Percentiles rank a stretch among this genome's conserved stretches.
Conservation (phyloP, 768 basidiomycete species). For the Astraeus odoratus region DNA sequence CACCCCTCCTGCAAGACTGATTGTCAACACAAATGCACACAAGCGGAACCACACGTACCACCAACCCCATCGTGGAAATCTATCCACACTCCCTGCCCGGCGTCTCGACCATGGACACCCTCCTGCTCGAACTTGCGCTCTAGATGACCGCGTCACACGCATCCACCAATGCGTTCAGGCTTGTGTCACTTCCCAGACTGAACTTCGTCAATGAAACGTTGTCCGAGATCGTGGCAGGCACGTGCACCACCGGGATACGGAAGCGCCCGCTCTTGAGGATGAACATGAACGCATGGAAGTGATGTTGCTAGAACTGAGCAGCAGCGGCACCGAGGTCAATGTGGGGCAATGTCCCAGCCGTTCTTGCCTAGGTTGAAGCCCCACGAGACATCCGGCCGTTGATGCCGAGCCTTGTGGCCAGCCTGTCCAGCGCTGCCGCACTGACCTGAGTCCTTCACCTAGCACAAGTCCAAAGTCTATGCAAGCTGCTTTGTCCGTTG, state of each 20-base stretch:
- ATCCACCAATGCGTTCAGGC: slow-evolving; percentile 92
- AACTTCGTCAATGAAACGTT: slow-evolving; percentile 97
- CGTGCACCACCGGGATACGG: slow-evolving; percentile 91
- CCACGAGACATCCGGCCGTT: slow-evolving; percentile 96
- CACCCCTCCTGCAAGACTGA: slow-evolving; percentile 58
- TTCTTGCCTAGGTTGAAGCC: slow-evolving; percentile 96
- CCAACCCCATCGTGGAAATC: slow-evolving; percentile 90
- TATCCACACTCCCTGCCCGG: slow-evolving; percentile 97
- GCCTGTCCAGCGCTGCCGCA: too few species aligned
- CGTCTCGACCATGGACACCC: slow-evolving; percentile 97
- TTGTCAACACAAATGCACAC: not conserved
- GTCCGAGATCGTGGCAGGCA: slow-evolving; percentile 96
- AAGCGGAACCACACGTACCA: slow-evolving; percentile 47
- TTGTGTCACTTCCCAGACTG: slow-evolving; percentile 92
- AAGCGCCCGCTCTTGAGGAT: slow-evolving; percentile 81
- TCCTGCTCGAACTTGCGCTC: slow-evolving; percentile 92
- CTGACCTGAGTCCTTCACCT: too few species aligned
- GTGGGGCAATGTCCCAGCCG: slow-evolving; percentile 85
- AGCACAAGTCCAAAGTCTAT: too few species aligned
- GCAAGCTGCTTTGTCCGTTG: too few species aligned
- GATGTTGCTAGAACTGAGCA: slow-evolving; percentile 82
- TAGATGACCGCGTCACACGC: slow-evolving; percentile 99
- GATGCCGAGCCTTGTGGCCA: slow-evolving; percentile 96
- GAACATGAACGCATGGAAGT: slow-evolving; percentile 66
- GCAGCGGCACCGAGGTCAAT: slow-evolving; percentile 85